Conservation (phyloP, 1,284 basidiomycete species). For the Trichosporon sp. region DNA sequence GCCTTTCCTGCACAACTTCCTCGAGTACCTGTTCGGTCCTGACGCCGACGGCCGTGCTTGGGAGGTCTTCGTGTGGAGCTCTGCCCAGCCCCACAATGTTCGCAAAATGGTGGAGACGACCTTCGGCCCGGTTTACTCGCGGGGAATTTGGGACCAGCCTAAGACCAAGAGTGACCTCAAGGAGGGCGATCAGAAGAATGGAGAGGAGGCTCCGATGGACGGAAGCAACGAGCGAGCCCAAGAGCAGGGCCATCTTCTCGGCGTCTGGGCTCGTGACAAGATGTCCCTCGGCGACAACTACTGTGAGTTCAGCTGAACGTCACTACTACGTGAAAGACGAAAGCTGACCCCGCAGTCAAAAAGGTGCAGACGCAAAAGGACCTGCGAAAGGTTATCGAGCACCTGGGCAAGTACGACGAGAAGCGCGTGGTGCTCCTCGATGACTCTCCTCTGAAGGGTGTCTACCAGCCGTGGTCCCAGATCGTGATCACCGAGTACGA, state of each 20-base stretch:
- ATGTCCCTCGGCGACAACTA: constrained; percentile 36
- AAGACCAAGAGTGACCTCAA: constrained; percentile 12
- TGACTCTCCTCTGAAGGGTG: constrained; percentile 47
- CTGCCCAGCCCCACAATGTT: constrained; percentile 48
- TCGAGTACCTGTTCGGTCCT: constrained; percentile 44
- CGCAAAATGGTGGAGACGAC: constrained; percentile 40
- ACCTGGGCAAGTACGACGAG: constrained; percentile 29
- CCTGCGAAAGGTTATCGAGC: constrained; percentile 36
- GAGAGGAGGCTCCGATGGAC: not conserved
- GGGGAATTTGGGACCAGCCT: constrained; percentile 32
- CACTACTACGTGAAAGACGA: not conserved
- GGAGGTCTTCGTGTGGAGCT: constrained; percentile 48
- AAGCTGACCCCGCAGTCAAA: constrained; percentile 15
- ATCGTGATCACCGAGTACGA: constrained; percentile 46
- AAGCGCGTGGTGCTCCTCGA: constrained; percentile 40
- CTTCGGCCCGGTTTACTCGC: constrained; percentile 33
- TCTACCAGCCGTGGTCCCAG: constrained; percentile 48
- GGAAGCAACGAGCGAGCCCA: too few species aligned
- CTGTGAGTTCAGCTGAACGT: not conserved
- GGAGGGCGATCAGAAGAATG: not conserved
- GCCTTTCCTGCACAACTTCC: constrained; percentile 43
- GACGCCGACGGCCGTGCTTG: constrained; percentile 29
- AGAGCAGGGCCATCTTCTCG: constrained; percentile 37
- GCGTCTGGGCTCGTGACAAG: constrained; percentile 47
- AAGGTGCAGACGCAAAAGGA: constrained; percentile 49